Percentiles rank a stretch among this genome's conserved stretches.
Conservation (phyloP, 108 stramenopile species). For the Cyclostephanos invisitatus region DNA sequence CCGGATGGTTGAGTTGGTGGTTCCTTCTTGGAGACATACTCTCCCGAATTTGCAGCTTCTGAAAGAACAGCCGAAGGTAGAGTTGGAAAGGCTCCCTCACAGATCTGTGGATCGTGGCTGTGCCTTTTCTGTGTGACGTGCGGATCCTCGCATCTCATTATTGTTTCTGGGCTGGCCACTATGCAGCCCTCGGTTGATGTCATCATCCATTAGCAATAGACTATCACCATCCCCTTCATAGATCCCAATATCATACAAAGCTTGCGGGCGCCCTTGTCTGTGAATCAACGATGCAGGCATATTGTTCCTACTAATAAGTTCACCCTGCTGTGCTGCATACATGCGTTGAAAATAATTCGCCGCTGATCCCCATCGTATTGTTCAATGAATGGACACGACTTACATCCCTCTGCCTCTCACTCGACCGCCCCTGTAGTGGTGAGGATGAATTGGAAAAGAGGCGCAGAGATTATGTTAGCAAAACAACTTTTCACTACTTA, state of each 20-base stretch:
- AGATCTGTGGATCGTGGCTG: slow-evolving; percentile 34
- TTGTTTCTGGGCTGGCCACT: slow-evolving; percentile 37
- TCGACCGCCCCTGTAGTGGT: slow-evolving; percentile 7
- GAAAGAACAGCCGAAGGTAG: slow-evolving; percentile 27
- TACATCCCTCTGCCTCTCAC: slow-evolving; percentile 13
- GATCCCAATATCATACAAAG: slow-evolving; percentile 50
- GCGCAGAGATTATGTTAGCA: not conserved
- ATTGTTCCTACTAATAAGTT: not conserved
- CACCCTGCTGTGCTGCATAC: slow-evolving; percentile 40
- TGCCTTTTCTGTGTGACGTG: slow-evolving; percentile 58
- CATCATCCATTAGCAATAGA: slow-evolving; percentile 81
- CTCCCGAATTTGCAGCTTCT: not conserved
- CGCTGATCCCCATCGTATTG: slow-evolving; percentile 1
- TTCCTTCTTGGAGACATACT: slow-evolving; percentile 2
- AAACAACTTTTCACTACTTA: not conserved
- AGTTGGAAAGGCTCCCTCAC: slow-evolving; percentile 42
- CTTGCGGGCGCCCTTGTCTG: not conserved
- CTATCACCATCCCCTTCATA: slow-evolving; percentile 62
- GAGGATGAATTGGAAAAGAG: not conserved
- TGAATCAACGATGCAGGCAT: not conserved
- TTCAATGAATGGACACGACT: slow-evolving; percentile 18
- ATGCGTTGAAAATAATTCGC: slow-evolving; percentile 38
- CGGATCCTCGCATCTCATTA: slow-evolving; percentile 16
- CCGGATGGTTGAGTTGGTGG: slow-evolving; percentile 24
- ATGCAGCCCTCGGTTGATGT: slow-evolving; percentile 78